Percentiles rank a stretch among this genome's conserved stretches.
Evolutionary conservation across 2,329 filamentous ascomycete species (phyloP).

Genomic region (Xenoacremonium recifei): DNA sequence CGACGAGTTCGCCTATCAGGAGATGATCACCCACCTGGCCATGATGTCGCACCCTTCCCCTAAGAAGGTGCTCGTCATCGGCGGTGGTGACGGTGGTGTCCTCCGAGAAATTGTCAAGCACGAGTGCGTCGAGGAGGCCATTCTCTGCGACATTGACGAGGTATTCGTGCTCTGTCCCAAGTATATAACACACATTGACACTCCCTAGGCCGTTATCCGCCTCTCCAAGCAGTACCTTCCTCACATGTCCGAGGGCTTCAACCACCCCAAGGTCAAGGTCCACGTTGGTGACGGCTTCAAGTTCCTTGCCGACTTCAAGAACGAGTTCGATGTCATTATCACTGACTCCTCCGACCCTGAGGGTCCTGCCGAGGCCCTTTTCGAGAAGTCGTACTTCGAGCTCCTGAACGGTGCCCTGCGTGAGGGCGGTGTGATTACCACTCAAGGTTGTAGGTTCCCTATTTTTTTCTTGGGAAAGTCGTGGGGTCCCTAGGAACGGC

Average conservation of each 20-base stretch:
- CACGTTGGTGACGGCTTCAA: conserved; percentile 98
- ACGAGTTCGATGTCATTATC: conserved; percentile 98
- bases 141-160: conserved; percentile 98
- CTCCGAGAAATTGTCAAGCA: conserved; percentile 99
- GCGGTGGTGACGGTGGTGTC: conserved; percentile 95
- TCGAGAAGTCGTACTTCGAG: conserved; percentile 99
- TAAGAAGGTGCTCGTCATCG: conserved; percentile 97
- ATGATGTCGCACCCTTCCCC: conserved; percentile 98
- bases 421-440: conserved; percentile 97
- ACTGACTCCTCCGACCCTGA: conserved; percentile 98
- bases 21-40: conserved; percentile 99
- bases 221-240: conserved; percentile 98
- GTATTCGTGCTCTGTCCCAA: conserved; percentile 62
- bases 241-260: conserved; percentile 87
- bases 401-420: conserved; percentile 85
- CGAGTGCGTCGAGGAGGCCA: conserved; percentile 91
- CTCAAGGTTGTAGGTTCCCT: conserved; percentile 99
- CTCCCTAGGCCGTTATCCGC: conserved; percentile 95
- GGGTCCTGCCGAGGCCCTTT: conserved; percentile 91
- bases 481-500: conserved; percentile 35
- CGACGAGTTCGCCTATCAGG: conserved; percentile 99
- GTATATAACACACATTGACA: conserved; percentile 6
- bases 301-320: conserved; percentile 95
- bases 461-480: conserved; percentile 47
- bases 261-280: conserved; percentile 89